Conservation (phyloP, 345 rosid genomes). For the Citrus sp. region DNA sequence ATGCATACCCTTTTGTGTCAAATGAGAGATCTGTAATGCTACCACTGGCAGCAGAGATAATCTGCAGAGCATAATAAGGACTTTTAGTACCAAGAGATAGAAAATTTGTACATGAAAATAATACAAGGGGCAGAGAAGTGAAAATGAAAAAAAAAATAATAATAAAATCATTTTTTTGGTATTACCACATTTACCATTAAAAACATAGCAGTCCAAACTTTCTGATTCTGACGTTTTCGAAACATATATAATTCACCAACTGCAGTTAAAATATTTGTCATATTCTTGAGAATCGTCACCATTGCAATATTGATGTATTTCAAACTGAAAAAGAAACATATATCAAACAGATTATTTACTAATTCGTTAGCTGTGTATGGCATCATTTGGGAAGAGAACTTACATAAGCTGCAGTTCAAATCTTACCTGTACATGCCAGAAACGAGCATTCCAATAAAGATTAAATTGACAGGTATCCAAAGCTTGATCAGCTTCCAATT, state of each 20-base stretch:
- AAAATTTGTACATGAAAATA: background rate
- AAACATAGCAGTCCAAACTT: slow-evolving; percentile 93
- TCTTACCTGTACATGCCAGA: slow-evolving; percentile 94
- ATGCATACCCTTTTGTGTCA: slow-evolving; percentile 63
- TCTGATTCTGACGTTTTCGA: slow-evolving; percentile 77
- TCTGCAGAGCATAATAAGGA: slow-evolving; percentile 38
- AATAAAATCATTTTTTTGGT: too few species aligned
- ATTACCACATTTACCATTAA: slow-evolving; percentile 56
- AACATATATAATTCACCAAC: slow-evolving; percentile 81
- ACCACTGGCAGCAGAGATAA: slow-evolving; percentile 78
- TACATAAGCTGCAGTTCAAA: background rate
- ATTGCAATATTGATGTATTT: slow-evolving; percentile 88
- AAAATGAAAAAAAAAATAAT: too few species aligned
- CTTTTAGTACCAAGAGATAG: background rate
- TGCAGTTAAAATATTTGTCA: slow-evolving; percentile 88
- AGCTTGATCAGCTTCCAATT: slow-evolving; percentile 77
- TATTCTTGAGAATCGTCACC: slow-evolving; percentile 96
- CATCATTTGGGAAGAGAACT: background rate
- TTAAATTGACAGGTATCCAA: slow-evolving; percentile 91
- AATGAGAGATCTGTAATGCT: slow-evolving; percentile 89
- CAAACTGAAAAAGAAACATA: slow-evolving; percentile 56
- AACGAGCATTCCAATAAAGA: slow-evolving; percentile 91
- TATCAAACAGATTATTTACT: background rate
- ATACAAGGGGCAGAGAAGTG: background rate
- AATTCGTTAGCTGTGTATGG: slow-evolving; percentile 1